Conservation (phyloP, 768 basidiomycete genomes). For the Fomitopsis pulvina region DNA sequence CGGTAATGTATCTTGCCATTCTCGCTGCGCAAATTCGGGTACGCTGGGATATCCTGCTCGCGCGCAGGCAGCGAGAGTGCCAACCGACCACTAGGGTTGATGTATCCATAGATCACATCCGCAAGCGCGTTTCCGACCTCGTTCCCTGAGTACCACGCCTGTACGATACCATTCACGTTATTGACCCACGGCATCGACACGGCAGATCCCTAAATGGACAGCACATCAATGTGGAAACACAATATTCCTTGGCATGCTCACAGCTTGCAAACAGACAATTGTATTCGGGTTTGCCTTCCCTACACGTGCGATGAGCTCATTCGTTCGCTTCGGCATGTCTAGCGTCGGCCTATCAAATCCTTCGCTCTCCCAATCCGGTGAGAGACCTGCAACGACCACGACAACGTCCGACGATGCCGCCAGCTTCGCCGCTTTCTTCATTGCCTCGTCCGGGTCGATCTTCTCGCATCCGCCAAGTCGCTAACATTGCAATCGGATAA, state of each 20-base stretch:
- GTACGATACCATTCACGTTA: slow-evolving; percentile 45
- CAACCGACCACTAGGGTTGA: slow-evolving; percentile 56
- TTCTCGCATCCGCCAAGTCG: slow-evolving; percentile 64
- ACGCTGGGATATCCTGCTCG: slow-evolving; percentile 57
- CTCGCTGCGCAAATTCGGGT: slow-evolving; percentile 51
- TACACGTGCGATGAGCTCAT: slow-evolving; percentile 50
- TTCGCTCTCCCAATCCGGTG: slow-evolving; percentile 72
- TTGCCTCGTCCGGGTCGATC: slow-evolving; percentile 49
- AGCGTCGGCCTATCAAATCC: slow-evolving; percentile 64
- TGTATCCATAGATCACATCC: slow-evolving; percentile 55
- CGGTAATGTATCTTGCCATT: slow-evolving; percentile 47
- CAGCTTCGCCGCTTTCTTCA: slow-evolving; percentile 47
- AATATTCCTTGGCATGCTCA: slow-evolving; percentile 24
- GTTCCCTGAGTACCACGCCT: slow-evolving; percentile 64
- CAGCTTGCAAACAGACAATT: slow-evolving; percentile 56
- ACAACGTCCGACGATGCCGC: slow-evolving; percentile 51
- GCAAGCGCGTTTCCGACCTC: slow-evolving; percentile 59
- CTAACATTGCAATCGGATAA: slow-evolving; percentile 21
- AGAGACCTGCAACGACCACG: slow-evolving; percentile 52
- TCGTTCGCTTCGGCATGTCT: slow-evolving; percentile 49
- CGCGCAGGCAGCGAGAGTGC: slow-evolving; percentile 55
- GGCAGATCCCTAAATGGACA: slow-evolving; percentile 48
- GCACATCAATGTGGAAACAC: background rate
- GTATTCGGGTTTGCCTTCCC: slow-evolving; percentile 50
- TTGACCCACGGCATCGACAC: slow-evolving; percentile 72